Evolutionary conservation across 495 filamentous ascomycete genomes (phyloP).

Genomic region (Articulospora tetracladia): DNA sequence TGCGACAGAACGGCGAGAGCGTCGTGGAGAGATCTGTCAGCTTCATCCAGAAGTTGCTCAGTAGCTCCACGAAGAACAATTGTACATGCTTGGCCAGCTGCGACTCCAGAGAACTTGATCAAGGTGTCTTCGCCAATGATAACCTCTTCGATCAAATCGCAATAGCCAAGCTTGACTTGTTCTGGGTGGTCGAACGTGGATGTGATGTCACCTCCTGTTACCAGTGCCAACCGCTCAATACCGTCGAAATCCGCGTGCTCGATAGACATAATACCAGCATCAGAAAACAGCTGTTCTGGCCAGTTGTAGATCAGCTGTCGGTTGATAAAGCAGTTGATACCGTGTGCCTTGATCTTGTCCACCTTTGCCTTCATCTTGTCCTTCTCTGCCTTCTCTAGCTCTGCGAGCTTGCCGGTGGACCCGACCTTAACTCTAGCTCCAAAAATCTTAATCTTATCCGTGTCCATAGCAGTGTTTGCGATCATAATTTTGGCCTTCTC

Average conservation of each 20-base stretch:
- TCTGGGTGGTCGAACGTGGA: slow-evolving; percentile 98
- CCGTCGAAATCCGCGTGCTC: slow-evolving; percentile 99
- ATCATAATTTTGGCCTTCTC: slow-evolving; percentile 98
- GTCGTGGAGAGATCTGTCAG: slow-evolving; percentile 93
- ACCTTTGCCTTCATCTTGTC: slow-evolving; percentile 99
- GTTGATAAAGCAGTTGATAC: slow-evolving; percentile 99
- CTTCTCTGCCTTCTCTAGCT: slow-evolving; percentile 94
- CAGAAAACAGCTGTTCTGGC: slow-evolving; percentile 97
- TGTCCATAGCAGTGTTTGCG: slow-evolving; percentile 98
- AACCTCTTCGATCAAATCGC: slow-evolving; percentile 94
- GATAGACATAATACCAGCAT: slow-evolving; percentile 96
- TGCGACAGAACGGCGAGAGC: slow-evolving; percentile 95
- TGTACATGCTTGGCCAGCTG: slow-evolving; percentile 91
- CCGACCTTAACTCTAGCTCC: slow-evolving; percentile 93
- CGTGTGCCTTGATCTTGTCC: slow-evolving; percentile 96
- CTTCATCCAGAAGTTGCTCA: slow-evolving; percentile 94
- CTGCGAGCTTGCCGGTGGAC: slow-evolving; percentile 91
- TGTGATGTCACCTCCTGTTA: slow-evolving; percentile 95
- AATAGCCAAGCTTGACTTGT: slow-evolving; percentile 90
- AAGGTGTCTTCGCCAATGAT: slow-evolving; percentile 97
- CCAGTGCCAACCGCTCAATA: slow-evolving; percentile 89
- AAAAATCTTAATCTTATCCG: slow-evolving; percentile 99
- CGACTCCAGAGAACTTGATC: slow-evolving; percentile 95
- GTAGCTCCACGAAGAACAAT: slow-evolving; percentile 95
- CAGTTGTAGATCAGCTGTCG: slow-evolving; percentile 99